Evolutionary conservation across 1,284 basidiomycete species (phyloP).

Genomic region (Pseudozyma sp.): DNA sequence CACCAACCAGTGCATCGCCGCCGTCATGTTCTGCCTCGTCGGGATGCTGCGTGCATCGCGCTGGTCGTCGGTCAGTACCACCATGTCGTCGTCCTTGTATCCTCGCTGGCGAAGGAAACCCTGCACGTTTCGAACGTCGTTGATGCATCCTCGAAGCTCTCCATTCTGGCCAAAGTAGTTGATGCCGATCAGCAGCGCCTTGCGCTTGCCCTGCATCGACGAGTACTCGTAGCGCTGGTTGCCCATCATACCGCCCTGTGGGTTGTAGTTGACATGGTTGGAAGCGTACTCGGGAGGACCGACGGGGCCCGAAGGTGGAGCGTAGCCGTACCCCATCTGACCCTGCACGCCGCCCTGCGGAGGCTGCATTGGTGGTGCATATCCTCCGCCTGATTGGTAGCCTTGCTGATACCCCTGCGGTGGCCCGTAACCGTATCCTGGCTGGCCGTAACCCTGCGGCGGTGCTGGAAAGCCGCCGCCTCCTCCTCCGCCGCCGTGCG

Average conservation of each 20-base stretch:
- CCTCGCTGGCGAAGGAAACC: slow-evolving; percentile 65
- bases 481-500: slow-evolving; percentile 45
- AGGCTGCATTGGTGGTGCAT: slow-evolving; percentile 38
- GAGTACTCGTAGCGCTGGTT: slow-evolving; percentile 65
- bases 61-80: slow-evolving; percentile 65
- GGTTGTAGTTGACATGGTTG: slow-evolving; percentile 54
- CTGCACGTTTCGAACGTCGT: slow-evolving; percentile 67
- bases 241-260: slow-evolving; percentile 62
- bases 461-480: slow-evolving; percentile 34
- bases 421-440: slow-evolving; percentile 46
- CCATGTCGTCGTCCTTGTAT: slow-evolving; percentile 68
- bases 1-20: slow-evolving; percentile 68
- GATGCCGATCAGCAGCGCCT: slow-evolving; percentile 68
- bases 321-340: slow-evolving; percentile 50
- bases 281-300: slow-evolving; percentile 61
- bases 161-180: slow-evolving; percentile 63
- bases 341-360: slow-evolving; percentile 40
- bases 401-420: slow-evolving; percentile 30
- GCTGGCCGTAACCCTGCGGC: slow-evolving; percentile 38
- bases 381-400: slow-evolving; percentile 22
- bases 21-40: slow-evolving; percentile 67
- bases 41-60: slow-evolving; percentile 63
- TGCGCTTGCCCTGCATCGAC: slow-evolving; percentile 65
- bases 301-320: slow-evolving; percentile 33
- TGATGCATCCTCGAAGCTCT: slow-evolving; percentile 67